Evolutionary conservation across 2,329 filamentous ascomycete genomes (phyloP).

Genomic region (Arthrobotrys conoides): DNA sequence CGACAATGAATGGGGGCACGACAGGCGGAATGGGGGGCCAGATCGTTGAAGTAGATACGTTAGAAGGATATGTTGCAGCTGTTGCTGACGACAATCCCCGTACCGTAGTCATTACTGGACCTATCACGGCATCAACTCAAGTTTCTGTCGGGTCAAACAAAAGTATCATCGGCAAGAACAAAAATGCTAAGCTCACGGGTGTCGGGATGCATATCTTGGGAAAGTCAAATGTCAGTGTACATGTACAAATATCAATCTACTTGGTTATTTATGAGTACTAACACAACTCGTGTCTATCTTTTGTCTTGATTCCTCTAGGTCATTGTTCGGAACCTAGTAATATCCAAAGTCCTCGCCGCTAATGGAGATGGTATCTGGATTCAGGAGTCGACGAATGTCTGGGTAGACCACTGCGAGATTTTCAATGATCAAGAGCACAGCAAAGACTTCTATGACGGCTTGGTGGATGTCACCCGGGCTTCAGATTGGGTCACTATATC

Average conservation of each 20-base stretch:
- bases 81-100: constrained; percentile 69
- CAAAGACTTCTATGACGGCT: constrained; percentile 79
- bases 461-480: constrained; percentile 76
- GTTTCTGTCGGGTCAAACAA: too few relatives aligned
- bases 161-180: too few relatives aligned
- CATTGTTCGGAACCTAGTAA: constrained; percentile 67
- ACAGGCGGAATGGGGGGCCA: constrained; percentile 73
- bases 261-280: too few relatives aligned
- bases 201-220: too few relatives aligned
- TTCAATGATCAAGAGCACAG: constrained; percentile 73
- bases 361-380: constrained; percentile 75
- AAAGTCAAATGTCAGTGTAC: too few relatives aligned
- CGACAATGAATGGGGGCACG: constrained; percentile 70
- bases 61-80: constrained; percentile 70
- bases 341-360: constrained; percentile 72
- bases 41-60: constrained; percentile 72
- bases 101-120: constrained; percentile 63
- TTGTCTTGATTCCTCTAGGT: too few relatives aligned
- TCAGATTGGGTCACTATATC: constrained; percentile 73
- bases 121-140: too few relatives aligned
- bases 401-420: constrained; percentile 79
- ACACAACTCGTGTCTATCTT: too few relatives aligned
- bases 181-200: too few relatives aligned
- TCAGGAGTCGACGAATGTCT: constrained; percentile 73
- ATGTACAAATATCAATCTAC: too few relatives aligned